Conservation (phyloP, 2,329 filamentous ascomycete genomes). For the Pseudocercospora fuligena region DNA sequence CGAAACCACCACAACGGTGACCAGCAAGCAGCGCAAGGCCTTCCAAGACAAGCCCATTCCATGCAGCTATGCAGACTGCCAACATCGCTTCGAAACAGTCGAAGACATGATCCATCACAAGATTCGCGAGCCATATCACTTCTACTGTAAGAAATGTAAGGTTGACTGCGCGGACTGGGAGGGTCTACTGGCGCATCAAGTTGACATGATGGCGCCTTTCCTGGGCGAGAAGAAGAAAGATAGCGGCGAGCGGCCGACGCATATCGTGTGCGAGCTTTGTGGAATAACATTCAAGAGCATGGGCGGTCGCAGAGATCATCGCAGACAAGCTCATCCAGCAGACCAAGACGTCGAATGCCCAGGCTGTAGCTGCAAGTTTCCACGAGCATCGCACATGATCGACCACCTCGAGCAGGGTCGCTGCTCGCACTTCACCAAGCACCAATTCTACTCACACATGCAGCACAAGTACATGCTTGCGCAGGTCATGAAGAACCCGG, state of each 20-base stretch:
- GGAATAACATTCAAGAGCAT: slow-evolving; percentile 60
- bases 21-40: background rate
- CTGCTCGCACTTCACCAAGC: slow-evolving; percentile 51
- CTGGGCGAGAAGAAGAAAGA: slow-evolving; percentile 27
- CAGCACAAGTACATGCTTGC: slow-evolving; percentile 57
- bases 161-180: slow-evolving; percentile 42
- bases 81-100: slow-evolving; percentile 49
- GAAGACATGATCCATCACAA: slow-evolving; percentile 60
- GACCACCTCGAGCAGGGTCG: slow-evolving; percentile 60
- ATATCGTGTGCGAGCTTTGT: slow-evolving; percentile 62
- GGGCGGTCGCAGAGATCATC: slow-evolving; percentile 57
- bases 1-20: background rate
- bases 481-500: slow-evolving; percentile 38
- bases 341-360: slow-evolving; percentile 58
- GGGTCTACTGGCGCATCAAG: slow-evolving; percentile 40
- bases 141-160: slow-evolving; percentile 53
- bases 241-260: slow-evolving; percentile 39
- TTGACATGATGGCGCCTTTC: slow-evolving; percentile 40
- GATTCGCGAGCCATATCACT: slow-evolving; percentile 46
- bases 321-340: slow-evolving; percentile 51
- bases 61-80: slow-evolving; percentile 55
- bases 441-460: slow-evolving; percentile 54
- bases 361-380: slow-evolving; percentile 58
- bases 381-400: slow-evolving; percentile 55
- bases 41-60: slow-evolving; percentile 26